Percentiles rank a stretch among this genome's conserved stretches.
Evolutionary conservation across 345 rosid genomes (phyloP).

Genomic region (Anastatica hierochuntica): DNA sequence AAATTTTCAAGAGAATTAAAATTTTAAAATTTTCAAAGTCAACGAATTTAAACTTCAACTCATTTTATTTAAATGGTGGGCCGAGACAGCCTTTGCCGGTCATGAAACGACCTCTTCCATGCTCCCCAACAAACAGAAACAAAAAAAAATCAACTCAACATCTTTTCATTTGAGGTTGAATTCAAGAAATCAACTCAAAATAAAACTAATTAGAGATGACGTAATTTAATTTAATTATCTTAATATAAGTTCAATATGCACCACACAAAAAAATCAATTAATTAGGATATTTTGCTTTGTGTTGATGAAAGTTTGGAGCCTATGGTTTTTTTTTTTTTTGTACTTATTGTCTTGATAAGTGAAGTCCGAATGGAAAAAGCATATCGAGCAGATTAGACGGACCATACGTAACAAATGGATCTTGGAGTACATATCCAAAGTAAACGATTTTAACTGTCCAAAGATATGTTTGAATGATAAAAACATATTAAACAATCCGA

Average conservation of each 20-base stretch:
- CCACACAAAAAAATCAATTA: background rate
- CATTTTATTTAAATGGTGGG: background rate
- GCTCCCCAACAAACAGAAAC: too few relatives aligned
- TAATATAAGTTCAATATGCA: background rate
- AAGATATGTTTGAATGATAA: too few relatives aligned
- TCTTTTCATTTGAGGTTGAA: too few relatives aligned
- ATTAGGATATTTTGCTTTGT: background rate
- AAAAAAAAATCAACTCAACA: too few relatives aligned
- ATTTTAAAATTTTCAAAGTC: background rate
- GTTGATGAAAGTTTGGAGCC: background rate
- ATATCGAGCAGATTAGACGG: too few relatives aligned
- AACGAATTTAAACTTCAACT: conserved; percentile 13
- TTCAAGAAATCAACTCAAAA: background rate
- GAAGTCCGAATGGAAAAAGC: too few relatives aligned
- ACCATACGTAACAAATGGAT: too few relatives aligned
- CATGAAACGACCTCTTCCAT: conserved; percentile 11
- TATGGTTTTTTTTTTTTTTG: background rate
- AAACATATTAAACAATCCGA: too few relatives aligned
- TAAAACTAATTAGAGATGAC: background rate
- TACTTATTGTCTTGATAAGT: background rate
- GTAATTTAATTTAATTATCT: background rate
- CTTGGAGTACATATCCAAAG: too few relatives aligned
- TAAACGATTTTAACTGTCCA: too few relatives aligned
- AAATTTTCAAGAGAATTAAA: background rate
- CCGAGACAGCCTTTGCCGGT: background rate